Evolutionary conservation across 2,329 filamentous ascomycete species (phyloP).

Genomic region (Epichloe bromicola): DNA sequence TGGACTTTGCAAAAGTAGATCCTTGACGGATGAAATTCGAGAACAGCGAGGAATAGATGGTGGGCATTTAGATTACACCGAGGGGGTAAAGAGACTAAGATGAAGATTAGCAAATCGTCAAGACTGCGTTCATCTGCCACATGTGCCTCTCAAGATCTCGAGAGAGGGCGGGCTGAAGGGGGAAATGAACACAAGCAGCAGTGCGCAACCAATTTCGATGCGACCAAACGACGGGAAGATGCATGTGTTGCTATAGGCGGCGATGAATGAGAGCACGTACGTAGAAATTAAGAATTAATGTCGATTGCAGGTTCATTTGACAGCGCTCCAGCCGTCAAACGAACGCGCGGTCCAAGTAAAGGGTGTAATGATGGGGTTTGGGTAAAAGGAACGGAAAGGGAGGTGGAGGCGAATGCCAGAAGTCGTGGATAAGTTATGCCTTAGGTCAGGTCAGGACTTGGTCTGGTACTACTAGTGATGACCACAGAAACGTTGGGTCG

Average conservation of each 20-base stretch:
- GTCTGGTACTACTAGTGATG: neutral
- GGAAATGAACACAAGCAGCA: neutral
- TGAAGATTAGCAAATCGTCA: neutral
- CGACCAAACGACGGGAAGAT: neutral
- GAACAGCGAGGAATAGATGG: slow-evolving; percentile 55
- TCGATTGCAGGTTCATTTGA: slow-evolving; percentile 97
- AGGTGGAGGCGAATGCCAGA: slow-evolving; percentile 4
- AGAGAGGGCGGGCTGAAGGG: too few species aligned
- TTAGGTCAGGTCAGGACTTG: neutral
- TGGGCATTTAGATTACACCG: slow-evolving; percentile 80
- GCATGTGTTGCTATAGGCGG: neutral
- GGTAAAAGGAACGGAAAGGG: slow-evolving; percentile 6
- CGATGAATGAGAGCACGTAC: slow-evolving; percentile 35
- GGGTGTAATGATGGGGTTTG: slow-evolving; percentile 9
- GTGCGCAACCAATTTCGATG: neutral
- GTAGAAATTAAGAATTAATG: slow-evolving; percentile 44
- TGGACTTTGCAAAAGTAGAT: slow-evolving; percentile 72
- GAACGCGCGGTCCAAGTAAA: slow-evolving; percentile 57
- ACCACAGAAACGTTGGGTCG: slow-evolving; percentile 2
- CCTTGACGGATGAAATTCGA: slow-evolving; percentile 88
- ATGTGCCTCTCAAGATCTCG: neutral
- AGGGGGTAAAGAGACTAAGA: slow-evolving; percentile 41
- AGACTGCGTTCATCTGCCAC: neutral
- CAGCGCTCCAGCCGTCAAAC: slow-evolving; percentile 73
- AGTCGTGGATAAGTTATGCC: neutral